Evolutionary conservation across 106 monocot genomes (phyloP).

Genomic region (Triglochin maritima): DNA sequence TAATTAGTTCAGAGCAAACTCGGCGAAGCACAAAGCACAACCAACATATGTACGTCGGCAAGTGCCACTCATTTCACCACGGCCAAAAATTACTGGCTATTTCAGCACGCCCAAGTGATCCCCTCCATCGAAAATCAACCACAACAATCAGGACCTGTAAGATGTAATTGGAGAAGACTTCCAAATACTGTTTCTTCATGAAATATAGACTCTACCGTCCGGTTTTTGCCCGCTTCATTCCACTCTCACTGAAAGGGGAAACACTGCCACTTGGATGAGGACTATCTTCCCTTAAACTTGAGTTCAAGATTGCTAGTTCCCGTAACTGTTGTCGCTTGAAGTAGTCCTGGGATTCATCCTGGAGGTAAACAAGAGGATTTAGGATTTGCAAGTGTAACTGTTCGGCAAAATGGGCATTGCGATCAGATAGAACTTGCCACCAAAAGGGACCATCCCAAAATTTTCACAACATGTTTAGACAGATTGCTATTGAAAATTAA

Average conservation of each 20-base stretch:
- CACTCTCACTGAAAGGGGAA: slow-evolving; percentile 64
- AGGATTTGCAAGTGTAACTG: too few species aligned
- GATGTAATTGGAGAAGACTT: neutral
- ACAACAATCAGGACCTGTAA: neutral
- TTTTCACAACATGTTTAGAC: too few species aligned
- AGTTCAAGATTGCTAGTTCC: slow-evolving; percentile 85
- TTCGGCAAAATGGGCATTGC: too few species aligned
- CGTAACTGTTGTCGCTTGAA: slow-evolving; percentile 87
- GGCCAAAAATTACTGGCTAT: neutral
- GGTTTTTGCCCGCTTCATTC: slow-evolving; percentile 87
- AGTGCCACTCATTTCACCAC: neutral
- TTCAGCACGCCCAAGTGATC: neutral
- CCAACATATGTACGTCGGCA: neutral
- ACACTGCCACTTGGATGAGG: slow-evolving; percentile 64
- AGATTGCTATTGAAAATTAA: too few species aligned
- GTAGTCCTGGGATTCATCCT: slow-evolving; percentile 93
- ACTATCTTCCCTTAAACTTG: slow-evolving; percentile 68
- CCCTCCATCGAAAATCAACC: neutral
- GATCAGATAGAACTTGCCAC: neutral
- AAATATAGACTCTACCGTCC: slow-evolving; percentile 24
- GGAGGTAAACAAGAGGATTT: neutral
- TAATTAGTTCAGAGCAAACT: slow-evolving; percentile 3
- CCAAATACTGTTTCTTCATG: neutral
- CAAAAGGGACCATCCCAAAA: neutral
- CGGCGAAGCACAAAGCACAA: slow-evolving; percentile 1